Conservation (phyloP, 768 basidiomycete species). For the Auriscalpium vulgare region DNA sequence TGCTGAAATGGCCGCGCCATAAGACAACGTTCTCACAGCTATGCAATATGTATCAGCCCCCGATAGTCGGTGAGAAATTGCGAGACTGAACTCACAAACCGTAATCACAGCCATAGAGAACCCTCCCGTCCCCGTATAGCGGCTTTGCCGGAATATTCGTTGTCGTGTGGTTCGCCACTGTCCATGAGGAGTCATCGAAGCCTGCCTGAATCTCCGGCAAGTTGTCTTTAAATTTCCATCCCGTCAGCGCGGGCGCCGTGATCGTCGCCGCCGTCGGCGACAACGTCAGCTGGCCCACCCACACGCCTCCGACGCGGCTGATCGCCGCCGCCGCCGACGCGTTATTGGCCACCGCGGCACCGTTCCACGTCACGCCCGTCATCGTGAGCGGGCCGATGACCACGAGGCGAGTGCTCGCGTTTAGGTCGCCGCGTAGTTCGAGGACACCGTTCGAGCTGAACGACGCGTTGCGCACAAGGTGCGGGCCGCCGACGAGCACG, state of each 20-base stretch:
- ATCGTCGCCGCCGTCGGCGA: conserved; percentile 25
- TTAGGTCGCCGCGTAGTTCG: conserved; percentile 61
- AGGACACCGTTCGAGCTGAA: conserved; percentile 29
- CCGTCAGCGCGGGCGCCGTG: conserved; percentile 39
- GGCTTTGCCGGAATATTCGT: conserved; percentile 70
- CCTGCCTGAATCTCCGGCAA: conserved; percentile 55
- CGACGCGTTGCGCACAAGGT: conserved; percentile 36
- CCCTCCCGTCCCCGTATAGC: conserved; percentile 62
- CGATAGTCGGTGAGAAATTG: not conserved
- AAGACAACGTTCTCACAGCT: conserved; percentile 80
- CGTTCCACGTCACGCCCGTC: conserved; percentile 66
- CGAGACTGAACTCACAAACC: conserved; percentile 45
- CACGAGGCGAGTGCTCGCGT: conserved; percentile 46
- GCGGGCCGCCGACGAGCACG: conserved; percentile 44
- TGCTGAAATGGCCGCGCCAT: conserved; percentile 76
- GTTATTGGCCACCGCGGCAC: conserved; percentile 32
- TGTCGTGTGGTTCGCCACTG: conserved; percentile 55
- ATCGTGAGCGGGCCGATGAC: conserved; percentile 54
- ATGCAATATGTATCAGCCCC: conserved; percentile 1
- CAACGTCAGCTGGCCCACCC: conserved; percentile 39
- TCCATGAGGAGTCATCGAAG: conserved; percentile 64
- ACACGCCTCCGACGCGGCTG: conserved; percentile 31
- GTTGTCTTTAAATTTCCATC: conserved; percentile 73
- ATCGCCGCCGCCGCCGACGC: conserved; percentile 22
- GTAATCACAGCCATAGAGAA: conserved; percentile 86